Evolutionary conservation across 139 green algal species (phyloP), one percentile per base, ranked within the genome.

Genomic region (Auxenochlorella pyrenoidosa): DNA sequence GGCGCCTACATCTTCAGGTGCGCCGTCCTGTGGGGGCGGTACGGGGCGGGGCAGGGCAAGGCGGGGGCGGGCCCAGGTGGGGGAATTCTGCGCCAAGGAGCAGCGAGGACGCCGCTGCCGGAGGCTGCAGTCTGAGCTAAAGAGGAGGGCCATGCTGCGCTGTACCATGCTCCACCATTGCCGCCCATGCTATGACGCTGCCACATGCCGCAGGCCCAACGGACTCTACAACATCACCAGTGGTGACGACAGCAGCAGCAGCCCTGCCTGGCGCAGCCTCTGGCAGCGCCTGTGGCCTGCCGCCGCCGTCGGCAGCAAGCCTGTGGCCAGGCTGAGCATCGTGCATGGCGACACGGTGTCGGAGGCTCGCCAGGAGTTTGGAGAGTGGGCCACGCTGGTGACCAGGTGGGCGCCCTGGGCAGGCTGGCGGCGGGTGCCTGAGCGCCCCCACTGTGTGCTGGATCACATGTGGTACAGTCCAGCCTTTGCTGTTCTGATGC

Each of bases 1-100:
- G 93, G 94, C n/a, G 93, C 94, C 0, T 96, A 96, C 88, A 94
- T 96, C 75, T 96, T 96, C 89, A 87, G 90, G 54, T 82, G 34
- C 12, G 70, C 5, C 43, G 22, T 5, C 30, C 26, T 2, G 30
- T 2, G 28, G 38, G 15, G 71, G 71, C 5, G 71, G 71, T 4
- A 26, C 5, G 34, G 26, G 15, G 70, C 5, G 41, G 70, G 66
- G 28, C 3, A 40, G 66, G 66, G 66, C 30, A 18, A 2, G 28
- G n/a, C n/a, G n/a, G n/a, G n/a, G n/a, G n/a, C n/a, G n/a, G n/a
- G n/a, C n/a, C n/a, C n/a, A n/a, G n/a, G n/a, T n/a, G n/a, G n/a
- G n/a, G n/a, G n/a, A n/a, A n/a, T n/a, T n/a, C n/a, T n/a, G n/a
- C n/a, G 66, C 6, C 60, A 40, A 73, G 22, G 12, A 21, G 66